Evolutionary conservation across 192 early-diverging fungal species (phyloP), one percentile per base, ranked within the genome.

Genomic region (Mortierella antarctica): DNA sequence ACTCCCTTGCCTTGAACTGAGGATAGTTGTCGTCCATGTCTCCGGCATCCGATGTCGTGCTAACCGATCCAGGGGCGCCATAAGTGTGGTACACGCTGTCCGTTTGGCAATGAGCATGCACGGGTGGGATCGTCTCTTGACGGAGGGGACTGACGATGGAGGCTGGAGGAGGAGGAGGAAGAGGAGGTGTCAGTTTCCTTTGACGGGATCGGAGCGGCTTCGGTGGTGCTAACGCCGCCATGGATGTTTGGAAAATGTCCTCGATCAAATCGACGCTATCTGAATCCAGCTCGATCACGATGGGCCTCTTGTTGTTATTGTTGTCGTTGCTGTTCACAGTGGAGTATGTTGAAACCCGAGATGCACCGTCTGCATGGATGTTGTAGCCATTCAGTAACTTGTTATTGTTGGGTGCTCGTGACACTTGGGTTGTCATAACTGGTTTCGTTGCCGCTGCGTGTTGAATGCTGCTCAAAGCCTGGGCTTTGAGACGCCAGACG

Each of bases 311-410:
- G 39, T 44, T 60, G 58, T 31, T 31, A 31, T 31, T 31, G 31
- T 31, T 31, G 31, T 31, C 31, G 31, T 60, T 60, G 40, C 42
- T 60, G 58, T 60, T 44, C 7, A 44, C 5, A 44, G 58, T 4
- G n/a, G n/a, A n/a, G 58, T 5, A 17, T 60, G 58, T 44, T 60
- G 40, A 44, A 14, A 7, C 41, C 40, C 13, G 42, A n/a, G 42
- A 60, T 60, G 58, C 42, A 44, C 42, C 58, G 58, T 60, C 58
- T 60, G 42, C 41, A 17, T 60, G 41, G 58, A 60, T 15, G 58
- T 60, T 60, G 31, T 31, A 31, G 58, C 58, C 58, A 42, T 60
- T n/a, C 58, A 41, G 9, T 44, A 39, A n/a, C 40, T 7, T 60
- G 31, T 31, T 60, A 10, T 31, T 31, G 31, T 44, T 60, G 39